phyloP scores from a whole-genome alignment of 306 rosid species.

The Rosa lucieae region DNA sequence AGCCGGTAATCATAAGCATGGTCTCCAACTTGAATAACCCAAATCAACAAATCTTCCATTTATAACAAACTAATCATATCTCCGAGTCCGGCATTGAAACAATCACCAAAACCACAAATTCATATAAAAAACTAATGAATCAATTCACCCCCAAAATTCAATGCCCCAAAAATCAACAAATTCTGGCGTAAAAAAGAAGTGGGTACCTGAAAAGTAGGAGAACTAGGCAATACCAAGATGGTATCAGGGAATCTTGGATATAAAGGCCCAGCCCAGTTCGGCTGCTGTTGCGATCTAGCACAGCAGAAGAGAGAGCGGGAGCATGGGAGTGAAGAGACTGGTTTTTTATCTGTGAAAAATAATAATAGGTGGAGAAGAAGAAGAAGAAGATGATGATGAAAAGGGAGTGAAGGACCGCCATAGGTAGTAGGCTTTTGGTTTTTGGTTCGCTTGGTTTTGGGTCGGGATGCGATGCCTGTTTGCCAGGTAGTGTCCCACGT shows the following conservation, averaged over 20 bases:
- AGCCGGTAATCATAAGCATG: slow-evolving; percentile 11
- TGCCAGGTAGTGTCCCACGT: slow-evolving; percentile 82
- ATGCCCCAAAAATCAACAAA: slow-evolving; percentile 10
- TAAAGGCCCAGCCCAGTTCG: background rate
- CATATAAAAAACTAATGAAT: background rate
- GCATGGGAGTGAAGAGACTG: slow-evolving; percentile 5
- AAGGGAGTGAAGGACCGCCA: slow-evolving; percentile 54
- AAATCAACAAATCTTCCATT: slow-evolving; percentile 13
- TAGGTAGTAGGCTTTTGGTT: slow-evolving; percentile 33
- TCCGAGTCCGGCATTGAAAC: background rate
- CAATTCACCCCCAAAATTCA: slow-evolving; percentile 31
- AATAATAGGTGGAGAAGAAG: slow-evolving; percentile 15
- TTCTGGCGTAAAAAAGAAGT: slow-evolving; percentile 16
- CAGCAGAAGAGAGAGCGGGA: slow-evolving; percentile 10
- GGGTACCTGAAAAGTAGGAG: slow-evolving; percentile 37
- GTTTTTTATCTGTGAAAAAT: background rate
- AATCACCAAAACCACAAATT: slow-evolving; percentile 4
- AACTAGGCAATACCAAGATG: slow-evolving; percentile 17
- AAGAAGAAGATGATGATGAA: slow-evolving; percentile 11
- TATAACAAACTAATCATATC: slow-evolving; percentile 6
- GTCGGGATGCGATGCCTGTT: slow-evolving; percentile 54
- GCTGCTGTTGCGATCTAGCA: slow-evolving; percentile 17
- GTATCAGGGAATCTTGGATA: background rate
- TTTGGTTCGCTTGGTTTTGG: slow-evolving; percentile 31
- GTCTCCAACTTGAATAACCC: too few relatives aligned